Base-by-base conservation (phyloP, 768 basidiomycete genomes). In the Lactarius sanguifluus region DNA sequence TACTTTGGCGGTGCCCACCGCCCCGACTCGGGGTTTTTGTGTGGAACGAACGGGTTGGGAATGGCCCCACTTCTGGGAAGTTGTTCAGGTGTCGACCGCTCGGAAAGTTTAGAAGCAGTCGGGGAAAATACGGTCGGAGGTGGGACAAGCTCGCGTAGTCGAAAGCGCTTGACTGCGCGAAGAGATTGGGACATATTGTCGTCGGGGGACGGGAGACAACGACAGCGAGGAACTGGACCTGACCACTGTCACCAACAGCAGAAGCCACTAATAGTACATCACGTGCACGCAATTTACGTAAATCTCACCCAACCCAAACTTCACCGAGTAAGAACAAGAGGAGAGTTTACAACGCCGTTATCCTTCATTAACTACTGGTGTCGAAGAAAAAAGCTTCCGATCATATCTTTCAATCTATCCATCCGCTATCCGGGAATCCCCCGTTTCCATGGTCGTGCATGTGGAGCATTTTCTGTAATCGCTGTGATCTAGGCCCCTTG, bases 401-500 rank as follows among this genome's bases (percentile, higher is more conserved):
- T 89, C 85, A 68, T 90, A 92, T 73, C 80, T 79, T 70, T 77
- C 78, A 74, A 96, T 75, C 71, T 8, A 98, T 87, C 94, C 94
- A 98, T 0, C 96, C 94, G 5, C 79, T 83, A 23, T 75, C 74
- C 0, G 95, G 94, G 74, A 91, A 98, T 59, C 77, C 77, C 80
- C 93, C 95, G 63, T 89, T 85, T 94, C 96, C 98, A 76, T 95
- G 93, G 77, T 98, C 96, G 76, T 98, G 95, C 72, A 98, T 73
- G 77, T 96, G 96, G 78, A 95, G 98, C 8, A 96, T 82, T 68
- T 90, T 87, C 23, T 76, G 71, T 34, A 95, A 76, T 62, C 81
- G 83, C 69, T 80, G 3, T 38, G 71, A 73, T 90, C 88, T 71
- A 89, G 74, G 7, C 82, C 83, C 7, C 86, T 90, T 20, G 83